Percentiles rank a stretch among this genome's conserved stretches.
Evolutionary conservation across 345 rosid genomes (phyloP).

Genomic region (Salix dunnii): DNA sequence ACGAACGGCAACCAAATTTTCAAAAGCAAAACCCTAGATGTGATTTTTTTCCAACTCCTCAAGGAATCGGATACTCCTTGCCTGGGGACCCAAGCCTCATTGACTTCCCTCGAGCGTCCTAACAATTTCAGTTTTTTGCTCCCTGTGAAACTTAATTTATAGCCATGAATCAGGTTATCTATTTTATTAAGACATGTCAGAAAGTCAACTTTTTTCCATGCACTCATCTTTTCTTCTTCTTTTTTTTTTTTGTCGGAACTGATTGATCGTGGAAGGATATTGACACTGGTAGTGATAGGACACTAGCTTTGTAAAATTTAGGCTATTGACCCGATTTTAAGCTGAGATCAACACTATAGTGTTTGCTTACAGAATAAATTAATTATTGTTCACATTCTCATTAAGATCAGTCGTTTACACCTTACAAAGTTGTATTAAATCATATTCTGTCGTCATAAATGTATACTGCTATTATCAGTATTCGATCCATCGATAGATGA

Average conservation of each 20-base stretch:
- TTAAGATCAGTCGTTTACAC: not conserved
- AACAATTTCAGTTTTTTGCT: not conserved
- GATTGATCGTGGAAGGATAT: not conserved
- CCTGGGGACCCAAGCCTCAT: slow-evolving; percentile 17
- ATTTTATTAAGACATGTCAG: not conserved
- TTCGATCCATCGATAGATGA: not conserved
- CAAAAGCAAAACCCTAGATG: slow-evolving; percentile 14
- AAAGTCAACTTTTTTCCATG: not conserved
- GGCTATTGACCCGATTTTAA: not conserved
- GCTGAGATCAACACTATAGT: too few relatives aligned
- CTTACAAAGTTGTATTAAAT: not conserved
- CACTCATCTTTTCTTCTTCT: not conserved
- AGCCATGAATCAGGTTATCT: not conserved
- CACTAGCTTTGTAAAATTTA: not conserved
- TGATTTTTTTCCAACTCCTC: slow-evolving; percentile 1
- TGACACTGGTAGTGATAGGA: not conserved
- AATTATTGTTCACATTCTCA: not conserved
- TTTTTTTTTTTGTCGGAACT: not conserved
- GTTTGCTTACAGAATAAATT: too few relatives aligned
- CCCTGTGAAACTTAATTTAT: not conserved
- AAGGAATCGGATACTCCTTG: slow-evolving; percentile 10
- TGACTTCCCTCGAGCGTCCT: slow-evolving; percentile 2
- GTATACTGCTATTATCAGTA: not conserved
- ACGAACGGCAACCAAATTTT: slow-evolving; percentile 21
- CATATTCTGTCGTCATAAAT: not conserved